Base-by-base conservation (phyloP, 2,329 filamentous ascomycete species). In the Aspergillus sp. region DNA sequence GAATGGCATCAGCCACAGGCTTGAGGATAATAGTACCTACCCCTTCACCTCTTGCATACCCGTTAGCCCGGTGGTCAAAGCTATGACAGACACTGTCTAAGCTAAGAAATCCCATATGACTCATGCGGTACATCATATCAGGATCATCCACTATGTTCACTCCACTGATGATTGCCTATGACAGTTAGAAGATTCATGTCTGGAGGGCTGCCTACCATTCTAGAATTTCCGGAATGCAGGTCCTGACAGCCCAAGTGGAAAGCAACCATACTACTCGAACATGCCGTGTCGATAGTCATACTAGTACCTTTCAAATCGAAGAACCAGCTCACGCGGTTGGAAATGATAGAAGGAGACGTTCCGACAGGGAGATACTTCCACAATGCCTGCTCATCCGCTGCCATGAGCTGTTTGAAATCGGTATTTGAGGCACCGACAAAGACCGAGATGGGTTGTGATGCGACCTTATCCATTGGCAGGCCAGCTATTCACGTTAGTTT, bases 101-200 rank as follows among this genome's bases (percentile, higher is more conserved):
- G 26, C 61, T 53, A 27, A 60, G 32, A 32, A 37, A 27, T n/a
- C 7, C 60, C 39, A 62, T 7, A 28, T 29, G 19, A 11, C 8
- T 28, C 26, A 6, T 39, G 26, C 26, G 9, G 56, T 35, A 57
- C 1, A 53, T 50, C 1, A 65, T 56, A 0, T 67, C 58, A 0
- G 70, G 69, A 2, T 62, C 61, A 2, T 76, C 39, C 12, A 62
- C 54, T 0, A 66, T 33, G 0, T 72, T 72, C 2, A 56, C 42
- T 10, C 65, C 65, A 2, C 58, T 60, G 9, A 69, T 49, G 0
- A 59, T n/a, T 6, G 53, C 43, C 34, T n/a, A n/a, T n/a, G n/a
- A n/a, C n/a, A n/a, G n/a, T n/a, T n/a, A n/a, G n/a, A n/a, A n/a
- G n/a, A n/a, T n/a, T n/a, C n/a, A n/a, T n/a, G 27, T 37, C 35